Conservation (phyloP, 1,284 basidiomycete genomes). For the Ustilago tritici region DNA sequence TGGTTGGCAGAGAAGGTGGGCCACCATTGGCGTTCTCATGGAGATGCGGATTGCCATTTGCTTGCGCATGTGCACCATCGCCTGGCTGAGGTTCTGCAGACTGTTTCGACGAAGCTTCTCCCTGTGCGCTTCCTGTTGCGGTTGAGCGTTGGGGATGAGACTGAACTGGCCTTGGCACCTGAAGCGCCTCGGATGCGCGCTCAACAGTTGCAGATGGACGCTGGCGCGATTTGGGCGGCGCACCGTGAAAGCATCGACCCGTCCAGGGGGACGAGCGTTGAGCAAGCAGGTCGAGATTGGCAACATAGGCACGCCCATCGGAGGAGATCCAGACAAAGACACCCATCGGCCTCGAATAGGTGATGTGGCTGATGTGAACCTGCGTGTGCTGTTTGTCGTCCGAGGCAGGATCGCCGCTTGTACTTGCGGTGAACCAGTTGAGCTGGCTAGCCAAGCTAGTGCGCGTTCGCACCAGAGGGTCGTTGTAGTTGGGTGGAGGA, state of each 20-base stretch:
- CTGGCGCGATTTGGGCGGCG: conserved; percentile 20
- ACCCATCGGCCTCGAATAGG: conserved; percentile 62
- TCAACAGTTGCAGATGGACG: conserved; percentile 18
- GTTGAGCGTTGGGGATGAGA: background rate
- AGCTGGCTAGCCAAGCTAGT: conserved; percentile 46
- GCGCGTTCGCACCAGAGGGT: conserved; percentile 48
- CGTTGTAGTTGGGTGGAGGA: conserved; percentile 26
- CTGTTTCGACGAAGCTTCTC: background rate
- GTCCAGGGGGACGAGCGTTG: conserved; percentile 37
- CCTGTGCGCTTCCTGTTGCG: background rate
- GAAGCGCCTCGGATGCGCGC: background rate
- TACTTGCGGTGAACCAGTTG: conserved; percentile 36
- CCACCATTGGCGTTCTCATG: conserved; percentile 1
- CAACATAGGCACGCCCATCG: conserved; percentile 58
- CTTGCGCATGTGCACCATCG: background rate
- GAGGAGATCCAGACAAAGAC: conserved; percentile 63
- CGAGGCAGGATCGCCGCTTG: background rate
- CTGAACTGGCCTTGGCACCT: background rate
- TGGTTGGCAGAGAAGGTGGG: background rate
- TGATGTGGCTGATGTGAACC: conserved; percentile 32
- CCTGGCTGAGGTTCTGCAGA: background rate
- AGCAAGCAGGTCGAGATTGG: conserved; percentile 48
- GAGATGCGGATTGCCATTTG: conserved; percentile 4
- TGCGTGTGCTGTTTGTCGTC: conserved; percentile 3
- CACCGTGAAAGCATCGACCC: conserved; percentile 55